Evolutionary conservation across 495 filamentous ascomycete species (phyloP), one percentile per base, ranked within the genome.

Genomic region (Aspergillus ostianus): DNA sequence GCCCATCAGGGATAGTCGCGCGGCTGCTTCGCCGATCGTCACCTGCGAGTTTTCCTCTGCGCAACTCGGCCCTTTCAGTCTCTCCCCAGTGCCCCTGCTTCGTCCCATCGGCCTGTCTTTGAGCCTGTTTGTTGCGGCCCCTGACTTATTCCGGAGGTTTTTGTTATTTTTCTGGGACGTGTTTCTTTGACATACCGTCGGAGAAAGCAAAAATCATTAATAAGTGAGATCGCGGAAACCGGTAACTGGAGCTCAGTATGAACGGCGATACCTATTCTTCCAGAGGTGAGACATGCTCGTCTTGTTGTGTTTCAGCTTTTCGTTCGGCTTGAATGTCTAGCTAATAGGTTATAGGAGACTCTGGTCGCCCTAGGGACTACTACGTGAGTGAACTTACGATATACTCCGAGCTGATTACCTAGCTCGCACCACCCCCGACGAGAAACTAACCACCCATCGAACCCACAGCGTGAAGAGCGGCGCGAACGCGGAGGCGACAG

Each of bases 181-280:
- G 36, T 41, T 15, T 41, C 36, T 41, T 41, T 41, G 36, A 41
- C 9, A 15, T 41, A 41, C 17, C 13, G 2, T 18, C 17, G 18
- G 23, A 20, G 12, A 19, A 36, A 19, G 17, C 51, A 53, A 55
- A 44, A 12, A 51, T 47, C 50, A 54, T 52, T 12, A 41, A 41
- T 1, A 41, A 41, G 8, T 26, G 23, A 26, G 36, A 41, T 41
- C 36, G 36, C 36, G 13, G 36, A 15, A 41, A 13, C 36, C 36
- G 36, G 36, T 17, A 12, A 17, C 13, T 51, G 47, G 64, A 71
- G 62, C 67, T 70, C 76, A 87, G 58, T 60, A 96, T 96, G 91
- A 94, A 93, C 88, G 89, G 89, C 69, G 90, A 94, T 70, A 87
- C 79, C 66, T 93, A 93, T 74, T 87, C 89, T 60, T 85, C 89